Evolutionary conservation across 2,329 filamentous ascomycete species (phyloP).

Genomic region (Neopestalotiopsis clavispora): DNA sequence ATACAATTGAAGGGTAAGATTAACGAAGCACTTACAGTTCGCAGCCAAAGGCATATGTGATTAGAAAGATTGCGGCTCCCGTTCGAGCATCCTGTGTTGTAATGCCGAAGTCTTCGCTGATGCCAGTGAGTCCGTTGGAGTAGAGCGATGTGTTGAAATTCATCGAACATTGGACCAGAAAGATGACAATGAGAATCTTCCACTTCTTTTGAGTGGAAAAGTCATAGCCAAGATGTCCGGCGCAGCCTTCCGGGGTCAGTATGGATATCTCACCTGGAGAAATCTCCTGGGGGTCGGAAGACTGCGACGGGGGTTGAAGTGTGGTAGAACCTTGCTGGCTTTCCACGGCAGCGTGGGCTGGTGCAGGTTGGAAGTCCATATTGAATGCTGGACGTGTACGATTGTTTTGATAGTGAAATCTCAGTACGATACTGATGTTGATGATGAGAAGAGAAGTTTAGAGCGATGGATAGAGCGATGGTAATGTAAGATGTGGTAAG

Average conservation of each 20-base stretch:
- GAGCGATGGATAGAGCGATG: too few species aligned
- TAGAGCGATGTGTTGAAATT: constrained; percentile 60
- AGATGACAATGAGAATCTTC: constrained; percentile 54
- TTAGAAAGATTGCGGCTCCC: constrained; percentile 54
- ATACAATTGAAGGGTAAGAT: neutral
- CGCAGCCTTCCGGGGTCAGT: constrained; percentile 53
- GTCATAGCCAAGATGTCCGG: constrained; percentile 48
- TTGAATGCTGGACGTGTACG: too few species aligned
- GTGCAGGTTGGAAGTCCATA: too few species aligned
- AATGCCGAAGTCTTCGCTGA: constrained; percentile 50
- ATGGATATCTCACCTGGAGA: constrained; percentile 6
- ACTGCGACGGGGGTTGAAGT: too few species aligned
- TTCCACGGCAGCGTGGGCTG: too few species aligned
- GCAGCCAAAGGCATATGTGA: constrained; percentile 54
- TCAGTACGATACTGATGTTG: too few species aligned
- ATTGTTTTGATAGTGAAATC: too few species aligned
- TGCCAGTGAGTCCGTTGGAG: constrained; percentile 51
- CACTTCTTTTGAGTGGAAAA: constrained; percentile 56
- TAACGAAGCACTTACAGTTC: constrained; percentile 56
- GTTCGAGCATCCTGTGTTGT: constrained; percentile 50
- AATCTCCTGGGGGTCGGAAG: too few species aligned
- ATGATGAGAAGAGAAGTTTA: too few species aligned
- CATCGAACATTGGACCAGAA: constrained; percentile 59
- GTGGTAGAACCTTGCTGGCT: too few species aligned
- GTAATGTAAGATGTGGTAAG: too few species aligned